Percentiles rank a stretch among this genome's conserved stretches.
Evolutionary conservation across 352 stramenopile genomes (phyloP).

Genomic region (Globisporangium yorkense): DNA sequence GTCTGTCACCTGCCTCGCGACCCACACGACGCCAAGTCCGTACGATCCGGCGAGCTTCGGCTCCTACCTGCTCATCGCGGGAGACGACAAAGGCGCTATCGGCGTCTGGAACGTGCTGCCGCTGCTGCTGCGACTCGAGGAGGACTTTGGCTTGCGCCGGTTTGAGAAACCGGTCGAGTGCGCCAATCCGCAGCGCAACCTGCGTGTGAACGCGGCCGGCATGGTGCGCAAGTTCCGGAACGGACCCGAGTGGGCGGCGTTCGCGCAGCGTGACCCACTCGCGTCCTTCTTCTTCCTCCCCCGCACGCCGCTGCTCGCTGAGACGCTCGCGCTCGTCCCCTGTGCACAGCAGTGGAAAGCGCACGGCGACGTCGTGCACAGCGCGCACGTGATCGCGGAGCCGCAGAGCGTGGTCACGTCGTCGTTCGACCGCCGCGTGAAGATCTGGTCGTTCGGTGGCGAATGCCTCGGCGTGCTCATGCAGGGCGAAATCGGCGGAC

Average conservation of each 20-base stretch:
- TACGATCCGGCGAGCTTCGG: conserved; percentile 21
- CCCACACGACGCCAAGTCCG: conserved; percentile 19
- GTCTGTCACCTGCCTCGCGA: conserved; percentile 41
- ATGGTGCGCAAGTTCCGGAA: conserved; percentile 71
- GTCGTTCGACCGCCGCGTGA: conserved; percentile 73
- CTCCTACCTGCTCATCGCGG: conserved; percentile 52
- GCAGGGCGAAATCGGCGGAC: conserved; percentile 48
- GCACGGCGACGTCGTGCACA: conserved; percentile 74
- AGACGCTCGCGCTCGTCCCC: conserved; percentile 16
- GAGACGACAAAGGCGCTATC: conserved; percentile 76
- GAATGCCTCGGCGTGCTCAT: conserved; percentile 70
- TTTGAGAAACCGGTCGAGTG: conserved; percentile 60
- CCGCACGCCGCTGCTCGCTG: conserved; percentile 39
- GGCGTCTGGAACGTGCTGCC: conserved; percentile 68
- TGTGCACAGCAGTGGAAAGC: conserved; percentile 59
- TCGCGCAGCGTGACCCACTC: conserved; percentile 37
- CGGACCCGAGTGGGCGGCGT: conserved; percentile 54
- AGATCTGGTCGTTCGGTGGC: conserved; percentile 60
- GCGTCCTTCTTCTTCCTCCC: conserved; percentile 54
- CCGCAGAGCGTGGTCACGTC: conserved; percentile 65
- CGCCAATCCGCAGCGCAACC: conserved; percentile 60
- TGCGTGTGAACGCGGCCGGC: conserved; percentile 59
- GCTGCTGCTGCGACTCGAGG: conserved; percentile 49
- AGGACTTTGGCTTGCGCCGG: conserved; percentile 31
- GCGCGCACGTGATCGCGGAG: conserved; percentile 64